Conservation (phyloP, 441 rosid genomes). For the Geranium incanum region DNA sequence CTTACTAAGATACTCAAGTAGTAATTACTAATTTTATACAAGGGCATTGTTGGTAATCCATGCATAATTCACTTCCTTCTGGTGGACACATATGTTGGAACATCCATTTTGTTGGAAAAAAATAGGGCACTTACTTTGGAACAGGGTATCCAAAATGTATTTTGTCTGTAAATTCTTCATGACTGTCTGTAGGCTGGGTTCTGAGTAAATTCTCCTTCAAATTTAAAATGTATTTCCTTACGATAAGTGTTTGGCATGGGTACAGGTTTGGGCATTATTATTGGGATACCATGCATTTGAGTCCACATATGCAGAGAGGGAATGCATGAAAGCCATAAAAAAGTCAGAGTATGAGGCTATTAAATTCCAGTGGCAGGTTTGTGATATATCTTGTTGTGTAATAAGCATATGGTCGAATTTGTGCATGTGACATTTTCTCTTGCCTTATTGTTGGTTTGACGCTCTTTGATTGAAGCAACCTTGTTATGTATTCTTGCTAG, state of each 20-base stretch:
- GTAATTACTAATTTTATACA: neutral
- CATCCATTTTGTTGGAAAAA: too few relatives aligned
- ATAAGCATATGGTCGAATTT: neutral
- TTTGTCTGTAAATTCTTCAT: neutral
- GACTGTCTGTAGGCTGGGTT: neutral
- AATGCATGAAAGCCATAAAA: constrained; percentile 48
- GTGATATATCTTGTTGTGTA: constrained; percentile 7
- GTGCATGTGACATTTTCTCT: constrained; percentile 2
- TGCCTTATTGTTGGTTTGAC: neutral
- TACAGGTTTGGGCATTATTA: constrained; percentile 80
- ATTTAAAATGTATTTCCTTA: constrained; percentile 22
- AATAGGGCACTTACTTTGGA: neutral
- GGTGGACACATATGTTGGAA: too few relatives aligned
- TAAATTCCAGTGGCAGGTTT: constrained; percentile 91
- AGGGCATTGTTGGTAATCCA: neutral
- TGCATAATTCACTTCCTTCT: neutral
- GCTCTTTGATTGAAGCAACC: neutral
- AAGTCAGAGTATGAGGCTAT: constrained; percentile 63
- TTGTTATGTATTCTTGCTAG: neutral
- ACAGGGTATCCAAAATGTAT: neutral
- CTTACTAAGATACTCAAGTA: neutral
- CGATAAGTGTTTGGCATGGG: constrained; percentile 20
- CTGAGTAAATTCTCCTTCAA: constrained; percentile 7
- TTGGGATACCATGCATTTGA: constrained; percentile 79
- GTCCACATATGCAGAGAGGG: constrained; percentile 86